Percentiles rank a stretch among this genome's conserved stretches.
phyloP scores from a whole-genome alignment of 768 basidiomycete species.

The Saitozyma podzolica region DNA sequence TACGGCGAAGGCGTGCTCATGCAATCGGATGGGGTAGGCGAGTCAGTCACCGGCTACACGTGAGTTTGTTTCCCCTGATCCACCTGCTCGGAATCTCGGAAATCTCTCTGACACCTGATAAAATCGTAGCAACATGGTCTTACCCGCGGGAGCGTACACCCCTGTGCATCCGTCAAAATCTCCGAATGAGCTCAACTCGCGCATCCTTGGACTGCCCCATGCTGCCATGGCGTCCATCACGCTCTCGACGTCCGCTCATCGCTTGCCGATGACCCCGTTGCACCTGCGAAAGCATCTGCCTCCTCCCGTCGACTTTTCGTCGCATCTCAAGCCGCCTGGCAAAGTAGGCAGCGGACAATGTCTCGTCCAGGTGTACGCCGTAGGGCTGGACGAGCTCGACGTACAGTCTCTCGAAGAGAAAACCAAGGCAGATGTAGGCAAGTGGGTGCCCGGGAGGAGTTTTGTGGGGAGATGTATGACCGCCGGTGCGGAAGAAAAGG shows the following conservation, averaged over 20 bases:
- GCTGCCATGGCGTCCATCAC: constrained; percentile 81
- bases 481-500: constrained; percentile 75
- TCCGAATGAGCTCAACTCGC: constrained; percentile 66
- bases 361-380: constrained; percentile 86
- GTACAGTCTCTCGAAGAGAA: constrained; percentile 58
- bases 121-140: constrained; percentile 53
- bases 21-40: constrained; percentile 44
- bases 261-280: constrained; percentile 41
- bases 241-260: constrained; percentile 20
- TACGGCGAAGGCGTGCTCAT: constrained; percentile 46
- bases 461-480: constrained; percentile 82
- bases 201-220: constrained; percentile 74
- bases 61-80: constrained; percentile 17
- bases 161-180: constrained; percentile 51
- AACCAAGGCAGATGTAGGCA: constrained; percentile 53
- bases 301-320: constrained; percentile 63
- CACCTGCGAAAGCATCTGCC: constrained; percentile 47
- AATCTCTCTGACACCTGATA: background rate
- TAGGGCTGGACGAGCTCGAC: constrained; percentile 76
- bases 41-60: constrained; percentile 43
- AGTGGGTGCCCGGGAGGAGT: constrained; percentile 82
- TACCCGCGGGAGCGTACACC: constrained; percentile 58
- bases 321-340: constrained; percentile 69
- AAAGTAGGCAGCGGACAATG: constrained; percentile 70
- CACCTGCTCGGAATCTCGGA: no score